A percentile compares a stretch with the other conserved stretches of the same genome.
Conservation (phyloP, 192 early-diverging fungal genomes). For the Backusella mclennaniae region DNA sequence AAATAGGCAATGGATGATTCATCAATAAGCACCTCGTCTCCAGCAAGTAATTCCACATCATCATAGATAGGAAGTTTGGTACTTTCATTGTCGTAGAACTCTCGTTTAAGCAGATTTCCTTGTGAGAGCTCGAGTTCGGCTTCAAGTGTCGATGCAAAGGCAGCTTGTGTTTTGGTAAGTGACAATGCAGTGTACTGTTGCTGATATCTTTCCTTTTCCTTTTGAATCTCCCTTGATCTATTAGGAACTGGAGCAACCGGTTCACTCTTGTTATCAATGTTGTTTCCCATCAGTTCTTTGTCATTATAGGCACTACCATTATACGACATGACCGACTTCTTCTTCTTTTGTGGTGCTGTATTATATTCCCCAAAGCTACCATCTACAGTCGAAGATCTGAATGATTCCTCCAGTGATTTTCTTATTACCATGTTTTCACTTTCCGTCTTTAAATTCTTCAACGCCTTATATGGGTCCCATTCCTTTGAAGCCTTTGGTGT, state of each 20-base stretch:
- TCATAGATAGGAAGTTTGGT: background rate
- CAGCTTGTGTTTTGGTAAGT: conserved; percentile 5
- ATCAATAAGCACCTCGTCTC: background rate
- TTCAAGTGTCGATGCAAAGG: conserved; percentile 20
- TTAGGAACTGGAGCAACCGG: background rate
- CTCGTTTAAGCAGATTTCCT: conserved; percentile 6
- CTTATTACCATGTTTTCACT: conserved; percentile 12
- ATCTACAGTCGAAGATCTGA: background rate
- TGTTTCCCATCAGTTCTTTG: background rate
- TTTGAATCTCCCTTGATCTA: conserved; percentile 8
- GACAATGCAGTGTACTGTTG: conserved; percentile 2
- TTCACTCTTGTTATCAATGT: background rate
- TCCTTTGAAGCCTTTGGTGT: background rate
- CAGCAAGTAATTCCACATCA: background rate
- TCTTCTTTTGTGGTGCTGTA: background rate
- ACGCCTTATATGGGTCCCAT: conserved; percentile 11
- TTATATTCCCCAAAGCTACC: background rate
- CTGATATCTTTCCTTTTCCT: conserved; percentile 19
- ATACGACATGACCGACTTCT: background rate
- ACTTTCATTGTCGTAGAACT: background rate
- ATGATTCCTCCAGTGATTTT: background rate
- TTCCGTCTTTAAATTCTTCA: background rate
- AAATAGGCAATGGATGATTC: conserved; percentile 7
- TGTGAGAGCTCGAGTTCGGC: conserved; percentile 25
- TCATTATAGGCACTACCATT: background rate